phyloP scores from a whole-genome alignment of 768 basidiomycete species.

The Phanerodontia chrysosporium region DNA sequence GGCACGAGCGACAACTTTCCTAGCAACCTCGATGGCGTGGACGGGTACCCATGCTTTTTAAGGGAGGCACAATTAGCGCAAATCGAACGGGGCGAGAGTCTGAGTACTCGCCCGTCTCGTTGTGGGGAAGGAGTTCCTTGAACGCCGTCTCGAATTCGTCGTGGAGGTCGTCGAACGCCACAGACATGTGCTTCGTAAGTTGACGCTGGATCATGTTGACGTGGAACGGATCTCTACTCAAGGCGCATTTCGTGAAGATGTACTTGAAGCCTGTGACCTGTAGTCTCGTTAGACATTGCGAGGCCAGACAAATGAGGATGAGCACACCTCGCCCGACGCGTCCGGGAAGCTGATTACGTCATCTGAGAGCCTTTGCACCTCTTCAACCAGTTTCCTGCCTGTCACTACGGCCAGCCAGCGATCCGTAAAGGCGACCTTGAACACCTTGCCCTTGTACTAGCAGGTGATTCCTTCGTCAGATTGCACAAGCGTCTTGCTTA shows the following conservation, averaged over 20 bases:
- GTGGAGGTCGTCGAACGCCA: conserved; percentile 16
- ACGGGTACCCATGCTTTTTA: conserved; percentile 8
- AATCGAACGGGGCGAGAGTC: too few relatives aligned
- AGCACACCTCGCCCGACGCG: conserved; percentile 32
- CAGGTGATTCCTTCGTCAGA: too few relatives aligned
- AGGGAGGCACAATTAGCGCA: too few relatives aligned
- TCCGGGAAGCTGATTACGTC: conserved; percentile 40
- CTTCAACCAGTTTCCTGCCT: conserved; percentile 42
- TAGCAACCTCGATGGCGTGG: conserved; percentile 13
- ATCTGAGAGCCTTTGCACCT: conserved; percentile 43
- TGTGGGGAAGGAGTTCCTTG: conserved; percentile 16
- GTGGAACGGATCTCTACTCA: conserved; percentile 6
- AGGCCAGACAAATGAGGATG: too few relatives aligned
- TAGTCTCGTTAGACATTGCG: too few relatives aligned
- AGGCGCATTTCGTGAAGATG: background rate
- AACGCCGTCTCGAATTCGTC: conserved; percentile 20
- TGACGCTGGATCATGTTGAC: conserved; percentile 1
- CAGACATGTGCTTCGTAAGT: conserved; percentile 4
- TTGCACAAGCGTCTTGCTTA: too few relatives aligned
- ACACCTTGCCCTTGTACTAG: conserved; percentile 20
- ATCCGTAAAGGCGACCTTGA: conserved; percentile 41
- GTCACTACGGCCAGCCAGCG: conserved; percentile 45
- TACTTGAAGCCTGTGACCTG: background rate
- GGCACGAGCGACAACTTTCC: conserved; percentile 34
- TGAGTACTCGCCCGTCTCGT: conserved; percentile 7